Conservation (phyloP, 495 filamentous ascomycete genomes). For the Neurospora sp. region DNA sequence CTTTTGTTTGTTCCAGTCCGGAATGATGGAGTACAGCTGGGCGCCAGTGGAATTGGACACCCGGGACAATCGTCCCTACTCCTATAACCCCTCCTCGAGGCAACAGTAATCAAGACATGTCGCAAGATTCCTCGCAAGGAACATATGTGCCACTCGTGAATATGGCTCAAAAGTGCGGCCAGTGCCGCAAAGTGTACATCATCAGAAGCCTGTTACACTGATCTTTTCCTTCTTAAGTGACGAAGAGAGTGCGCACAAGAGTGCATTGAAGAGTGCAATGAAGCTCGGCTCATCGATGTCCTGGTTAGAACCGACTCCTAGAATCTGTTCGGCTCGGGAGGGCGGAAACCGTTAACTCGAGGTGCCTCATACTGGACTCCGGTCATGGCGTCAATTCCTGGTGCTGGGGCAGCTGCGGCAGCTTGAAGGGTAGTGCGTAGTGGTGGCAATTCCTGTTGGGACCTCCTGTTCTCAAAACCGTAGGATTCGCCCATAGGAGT, state of each 20-base stretch:
- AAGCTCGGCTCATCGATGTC: neutral
- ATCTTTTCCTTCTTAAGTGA: neutral
- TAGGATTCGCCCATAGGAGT: conserved; percentile 17
- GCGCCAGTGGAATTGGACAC: neutral
- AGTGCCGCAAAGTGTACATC: neutral
- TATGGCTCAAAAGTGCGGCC: neutral
- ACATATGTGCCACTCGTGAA: neutral
- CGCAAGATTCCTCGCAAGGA: neutral
- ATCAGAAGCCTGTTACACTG: neutral
- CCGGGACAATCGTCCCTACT: neutral
- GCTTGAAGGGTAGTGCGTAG: conserved; percentile 26
- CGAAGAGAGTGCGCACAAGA: neutral
- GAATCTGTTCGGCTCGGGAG: conserved; percentile 9
- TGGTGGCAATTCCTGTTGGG: conserved; percentile 36
- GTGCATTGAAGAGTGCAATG: neutral
- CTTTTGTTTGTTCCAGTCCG: neutral
- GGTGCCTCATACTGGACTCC: conserved; percentile 44
- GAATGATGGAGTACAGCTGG: neutral
- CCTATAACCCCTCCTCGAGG: neutral
- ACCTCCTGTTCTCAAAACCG: conserved; percentile 18
- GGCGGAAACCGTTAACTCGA: conserved; percentile 27
- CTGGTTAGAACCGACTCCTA: neutral
- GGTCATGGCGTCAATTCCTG: conserved; percentile 40
- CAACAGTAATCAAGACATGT: neutral
- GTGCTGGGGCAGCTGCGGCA: conserved; percentile 6